Percentiles rank a stretch among this genome's conserved stretches.
Conservation (phyloP, 2,329 filamentous ascomycete genomes). For the Diplodia corticola region DNA sequence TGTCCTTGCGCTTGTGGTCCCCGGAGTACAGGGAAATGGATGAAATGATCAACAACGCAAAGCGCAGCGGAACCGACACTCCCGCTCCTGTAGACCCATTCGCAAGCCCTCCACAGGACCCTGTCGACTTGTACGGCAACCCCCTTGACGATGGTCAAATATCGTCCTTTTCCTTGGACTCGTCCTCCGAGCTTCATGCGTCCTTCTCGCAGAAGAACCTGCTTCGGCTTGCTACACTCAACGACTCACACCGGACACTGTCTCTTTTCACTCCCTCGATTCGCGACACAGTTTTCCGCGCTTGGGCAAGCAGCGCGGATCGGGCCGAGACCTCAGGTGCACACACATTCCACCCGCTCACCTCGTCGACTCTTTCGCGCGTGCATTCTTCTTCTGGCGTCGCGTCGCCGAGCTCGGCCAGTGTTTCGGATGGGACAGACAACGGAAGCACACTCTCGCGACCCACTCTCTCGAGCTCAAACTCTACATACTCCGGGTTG, state of each 20-base stretch:
- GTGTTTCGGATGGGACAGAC: slow-evolving; percentile 52
- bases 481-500: slow-evolving; percentile 62
- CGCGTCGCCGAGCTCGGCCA: slow-evolving; percentile 23
- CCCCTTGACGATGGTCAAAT: slow-evolving; percentile 73
- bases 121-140: slow-evolving; percentile 78
- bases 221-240: slow-evolving; percentile 76
- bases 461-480: slow-evolving; percentile 64
- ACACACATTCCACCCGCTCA: slow-evolving; percentile 41
- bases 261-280: slow-evolving; percentile 93
- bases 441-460: slow-evolving; percentile 57
- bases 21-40: slow-evolving; percentile 77
- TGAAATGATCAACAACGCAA: slow-evolving; percentile 50
- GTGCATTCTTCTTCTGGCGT: slow-evolving; percentile 47
- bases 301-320: slow-evolving; percentile 81
- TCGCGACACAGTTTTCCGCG: slow-evolving; percentile 83
- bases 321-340: slow-evolving; percentile 57
- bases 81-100: slow-evolving; percentile 74
- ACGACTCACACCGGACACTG: slow-evolving; percentile 84
- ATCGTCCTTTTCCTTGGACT: slow-evolving; percentile 75
- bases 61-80: slow-evolving; percentile 39
- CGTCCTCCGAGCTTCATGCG: slow-evolving; percentile 77
- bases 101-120: slow-evolving; percentile 75
- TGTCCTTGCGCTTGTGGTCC: slow-evolving; percentile 86
- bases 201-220: slow-evolving; percentile 96
- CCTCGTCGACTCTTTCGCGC: slow-evolving; percentile 47